Base-by-base conservation (phyloP, 352 stramenopile genomes). In the Ochromonadaceae sp. region DNA sequence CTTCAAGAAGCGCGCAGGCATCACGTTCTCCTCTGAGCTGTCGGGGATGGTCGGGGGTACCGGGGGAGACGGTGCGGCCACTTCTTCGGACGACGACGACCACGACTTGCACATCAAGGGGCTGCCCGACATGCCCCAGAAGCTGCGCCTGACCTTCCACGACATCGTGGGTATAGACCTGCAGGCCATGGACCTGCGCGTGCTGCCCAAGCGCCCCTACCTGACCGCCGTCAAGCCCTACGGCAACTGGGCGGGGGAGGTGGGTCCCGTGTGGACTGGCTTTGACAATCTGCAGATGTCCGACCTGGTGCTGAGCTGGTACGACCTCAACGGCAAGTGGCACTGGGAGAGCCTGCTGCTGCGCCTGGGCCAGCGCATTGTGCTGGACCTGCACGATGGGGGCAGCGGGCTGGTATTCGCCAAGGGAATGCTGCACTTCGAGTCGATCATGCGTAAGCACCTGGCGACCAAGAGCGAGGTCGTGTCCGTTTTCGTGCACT, bases 241-340 rank as follows among this genome's bases (percentile, higher is more conserved):
- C 22, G 52, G 52, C 9, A 60, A 60, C 52, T 60, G 52, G 52
- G 5, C 26, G 34, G 52, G 7, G 9, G 52, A 60, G 47, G 47
- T n/a, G n/a, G n/a, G n/a, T n/a, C n/a, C n/a, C n/a, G n/a, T n/a
- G n/a, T n/a, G n/a, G n/a, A n/a, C n/a, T n/a, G n/a, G n/a, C n/a
- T n/a, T n/a, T n/a, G n/a, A n/a, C n/a, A n/a, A n/a, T n/a, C n/a
- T n/a, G n/a, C n/a, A n/a, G n/a, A n/a, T n/a, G n/a, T n/a, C n/a
- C n/a, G n/a, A n/a, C n/a, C 32, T 50, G 10, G 17, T 15, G 5
- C 32, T 50, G 17, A 15, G 32, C 17, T 50, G 17, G 5, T 50
- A 50, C 17, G 17, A 15, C 17, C 5, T 58, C 14, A n/a, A 5
- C 10, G 25, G n/a, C 9, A 58, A 42, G 42, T 60, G 34, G 20